Conservation (phyloP, 1,284 basidiomycete genomes). For the Pseudozyma pruni region DNA sequence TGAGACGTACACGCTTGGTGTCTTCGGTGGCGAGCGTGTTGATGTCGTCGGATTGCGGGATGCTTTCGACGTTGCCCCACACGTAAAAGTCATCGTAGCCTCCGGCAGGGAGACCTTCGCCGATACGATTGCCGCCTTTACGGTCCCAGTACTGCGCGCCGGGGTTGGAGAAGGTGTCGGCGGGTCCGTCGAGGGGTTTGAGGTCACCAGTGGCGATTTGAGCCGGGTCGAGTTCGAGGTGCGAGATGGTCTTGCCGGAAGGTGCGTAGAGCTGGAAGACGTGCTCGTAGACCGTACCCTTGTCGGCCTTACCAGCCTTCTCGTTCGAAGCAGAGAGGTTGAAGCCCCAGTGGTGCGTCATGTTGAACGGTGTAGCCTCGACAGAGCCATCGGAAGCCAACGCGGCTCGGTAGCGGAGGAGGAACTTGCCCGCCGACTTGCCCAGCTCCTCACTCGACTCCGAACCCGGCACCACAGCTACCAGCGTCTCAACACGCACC, state of each 20-base stretch:
- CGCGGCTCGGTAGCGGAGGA: conserved; percentile 58
- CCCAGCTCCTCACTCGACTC: conserved; percentile 26
- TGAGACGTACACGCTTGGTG: conserved; percentile 37
- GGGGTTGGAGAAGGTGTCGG: conserved; percentile 31
- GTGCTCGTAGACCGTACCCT: conserved; percentile 45
- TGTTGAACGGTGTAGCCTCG: conserved; percentile 61
- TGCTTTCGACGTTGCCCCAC: conserved; percentile 40
- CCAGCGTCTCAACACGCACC: conserved; percentile 53
- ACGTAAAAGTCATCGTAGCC: conserved; percentile 65
- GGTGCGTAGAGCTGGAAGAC: conserved; percentile 44
- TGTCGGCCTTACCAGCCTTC: conserved; percentile 30
- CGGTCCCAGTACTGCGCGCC: conserved; percentile 48
- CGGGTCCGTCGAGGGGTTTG: conserved; percentile 1
- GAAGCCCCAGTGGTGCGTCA: conserved; percentile 67
- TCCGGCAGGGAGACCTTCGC: conserved; percentile 21
- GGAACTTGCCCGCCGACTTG: conserved; percentile 41
- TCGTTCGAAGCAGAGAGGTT: conserved; percentile 49
- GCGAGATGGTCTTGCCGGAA: conserved; percentile 28
- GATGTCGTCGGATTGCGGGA: conserved; percentile 32
- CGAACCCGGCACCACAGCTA: conserved; percentile 41
- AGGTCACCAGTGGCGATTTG: conserved; percentile 54
- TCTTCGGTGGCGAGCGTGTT: conserved; percentile 26
- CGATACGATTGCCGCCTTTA: conserved; percentile 38
- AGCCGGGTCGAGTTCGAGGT: conserved; percentile 48
- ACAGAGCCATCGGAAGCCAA: conserved; percentile 32